Conservation (phyloP, 371 early-diverging fungal genomes). For the Dentiscutata heterogama region DNA sequence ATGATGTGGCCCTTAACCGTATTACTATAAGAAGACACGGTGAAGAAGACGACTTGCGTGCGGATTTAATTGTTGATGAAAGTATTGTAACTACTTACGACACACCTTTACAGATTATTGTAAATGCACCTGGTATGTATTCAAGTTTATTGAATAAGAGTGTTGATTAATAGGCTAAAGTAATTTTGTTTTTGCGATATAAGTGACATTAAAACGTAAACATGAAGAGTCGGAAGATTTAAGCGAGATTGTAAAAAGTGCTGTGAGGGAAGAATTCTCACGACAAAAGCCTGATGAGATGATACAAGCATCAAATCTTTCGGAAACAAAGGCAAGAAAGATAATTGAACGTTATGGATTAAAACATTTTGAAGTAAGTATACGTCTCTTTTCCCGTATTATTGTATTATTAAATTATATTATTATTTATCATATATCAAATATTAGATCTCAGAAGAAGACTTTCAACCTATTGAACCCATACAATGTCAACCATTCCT, state of each 20-base stretch:
- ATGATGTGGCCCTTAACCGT: neutral
- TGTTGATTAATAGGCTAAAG: slow-evolving; percentile 9
- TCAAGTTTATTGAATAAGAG: neutral
- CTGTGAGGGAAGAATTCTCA: slow-evolving; percentile 6
- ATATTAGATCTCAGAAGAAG: slow-evolving; percentile 34
- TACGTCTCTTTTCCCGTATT: slow-evolving; percentile 21
- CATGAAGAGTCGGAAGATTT: slow-evolving; percentile 19
- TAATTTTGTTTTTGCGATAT: slow-evolving; percentile 13
- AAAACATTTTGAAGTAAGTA: slow-evolving; percentile 13
- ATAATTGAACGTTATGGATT: slow-evolving; percentile 14
- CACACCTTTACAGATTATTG: neutral
- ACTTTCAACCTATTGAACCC: slow-evolving; percentile 29
- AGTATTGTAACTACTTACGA: neutral
- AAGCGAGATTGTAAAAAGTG: neutral
- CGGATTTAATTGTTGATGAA: neutral
- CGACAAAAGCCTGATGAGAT: neutral
- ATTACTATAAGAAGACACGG: neutral
- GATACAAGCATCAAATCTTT: slow-evolving; percentile 22
- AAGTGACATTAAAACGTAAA: slow-evolving; percentile 36
- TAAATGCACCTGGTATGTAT: slow-evolving; percentile 34
- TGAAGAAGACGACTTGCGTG: neutral
- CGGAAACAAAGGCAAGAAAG: slow-evolving; percentile 4
- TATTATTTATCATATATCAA: slow-evolving; percentile 3
- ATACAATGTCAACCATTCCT: neutral
- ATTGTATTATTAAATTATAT: slow-evolving; percentile 1